Evolutionary conservation across 176 grass and related monocot genomes (phyloP).

Genomic region (Carex cristatella): DNA sequence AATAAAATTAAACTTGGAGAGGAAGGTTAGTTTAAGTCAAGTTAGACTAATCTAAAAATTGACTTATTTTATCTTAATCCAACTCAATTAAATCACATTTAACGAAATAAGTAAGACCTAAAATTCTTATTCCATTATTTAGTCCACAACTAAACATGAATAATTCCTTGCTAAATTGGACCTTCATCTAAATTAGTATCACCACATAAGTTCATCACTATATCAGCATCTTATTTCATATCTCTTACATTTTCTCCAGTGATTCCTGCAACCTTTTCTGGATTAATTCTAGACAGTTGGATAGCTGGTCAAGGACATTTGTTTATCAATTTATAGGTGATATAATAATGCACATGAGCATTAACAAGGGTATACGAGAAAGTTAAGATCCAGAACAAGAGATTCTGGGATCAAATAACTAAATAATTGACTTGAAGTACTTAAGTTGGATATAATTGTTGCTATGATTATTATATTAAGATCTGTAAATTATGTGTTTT

Average conservation of each 20-base stretch:
- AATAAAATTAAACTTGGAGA: too few relatives aligned
- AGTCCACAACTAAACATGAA: too few relatives aligned
- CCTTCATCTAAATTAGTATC: too few relatives aligned
- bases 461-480: neutral
- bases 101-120: too few relatives aligned
- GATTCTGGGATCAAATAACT: neutral
- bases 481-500: neutral
- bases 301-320: neutral
- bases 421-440: neutral
- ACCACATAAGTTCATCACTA: too few relatives aligned
- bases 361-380: neutral
- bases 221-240: neutral
- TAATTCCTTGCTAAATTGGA: too few relatives aligned
- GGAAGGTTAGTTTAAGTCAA: too few relatives aligned
- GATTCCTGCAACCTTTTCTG: neutral
- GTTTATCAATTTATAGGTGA: neutral
- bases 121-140: too few relatives aligned
- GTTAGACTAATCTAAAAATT: too few relatives aligned
- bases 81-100: neutral
- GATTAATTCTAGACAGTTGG: too few relatives aligned
- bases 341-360: neutral
- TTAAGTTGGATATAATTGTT: neutral
- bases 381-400: neutral
- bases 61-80: too few relatives aligned
- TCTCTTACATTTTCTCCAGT: neutral